Evolutionary conservation across 352 stramenopile species (phyloP), one percentile per base, ranked within the genome.

Genomic region (Phytophthora crassamura): DNA sequence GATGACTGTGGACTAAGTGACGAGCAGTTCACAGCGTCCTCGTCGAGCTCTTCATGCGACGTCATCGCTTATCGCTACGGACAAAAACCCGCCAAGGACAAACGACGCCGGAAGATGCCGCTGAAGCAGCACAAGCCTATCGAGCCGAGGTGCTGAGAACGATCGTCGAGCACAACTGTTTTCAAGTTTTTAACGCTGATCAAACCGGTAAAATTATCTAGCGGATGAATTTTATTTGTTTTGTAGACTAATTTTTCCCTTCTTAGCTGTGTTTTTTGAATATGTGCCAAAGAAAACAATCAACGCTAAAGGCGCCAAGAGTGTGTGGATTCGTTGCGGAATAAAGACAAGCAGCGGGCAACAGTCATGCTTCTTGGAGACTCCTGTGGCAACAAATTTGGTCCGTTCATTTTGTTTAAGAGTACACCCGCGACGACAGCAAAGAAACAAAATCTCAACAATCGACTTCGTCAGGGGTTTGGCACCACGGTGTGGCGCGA

Each of bases 321-420:
- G 33, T 1, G 52, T 64, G 8, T 70, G 53, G 54, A 18, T 60
- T 0, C 30, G 40, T 5, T 39, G 52, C 20, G 20, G 32, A 51
- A 45, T 25, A 60, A 64, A 58, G 46, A 60, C 22, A 70, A 57
- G n/a, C n/a, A n/a, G n/a, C n/a, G n/a, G n/a, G n/a, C n/a, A n/a
- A n/a, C n/a, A n/a, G n/a, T n/a, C n/a, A 53, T 62, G 35, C 34
- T 62, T 8, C 34, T 54, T 41, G 42, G 34, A 5, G 43, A 62
- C 39, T 48, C 34, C 1, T 9, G 2, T 9, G 54, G 54, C 9
- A 47, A 16, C 2, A 62, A 62, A 16, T 41, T 25, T 8, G 18
- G 40, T 34, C 41, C 53, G 4, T 61, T 61, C n/a, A 46, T 61
- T 46, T 3, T 61, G 4, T 61, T 61, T 12, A 61, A 52, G 18